Percentiles rank a stretch among this genome's conserved stretches.
Evolutionary conservation across 148 eudicot genomes (phyloP).

Genomic region (Simmondsia chinensis): DNA sequence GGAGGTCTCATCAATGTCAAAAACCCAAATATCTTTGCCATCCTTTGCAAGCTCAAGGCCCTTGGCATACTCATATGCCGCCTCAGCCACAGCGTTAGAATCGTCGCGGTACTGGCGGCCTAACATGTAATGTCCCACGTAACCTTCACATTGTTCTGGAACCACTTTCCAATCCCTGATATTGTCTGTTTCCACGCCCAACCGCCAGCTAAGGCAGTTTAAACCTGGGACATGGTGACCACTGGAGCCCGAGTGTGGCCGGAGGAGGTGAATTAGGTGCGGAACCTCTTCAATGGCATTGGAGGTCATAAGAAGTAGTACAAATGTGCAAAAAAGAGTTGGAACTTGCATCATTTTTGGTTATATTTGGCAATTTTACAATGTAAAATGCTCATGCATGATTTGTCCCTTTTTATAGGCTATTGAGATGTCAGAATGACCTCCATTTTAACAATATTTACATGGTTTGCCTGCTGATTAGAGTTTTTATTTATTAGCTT

Average conservation of each 20-base stretch:
- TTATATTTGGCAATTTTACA: too few relatives aligned
- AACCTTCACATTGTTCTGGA: constrained; percentile 35
- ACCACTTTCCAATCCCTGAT: constrained; percentile 31
- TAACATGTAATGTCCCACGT: constrained; percentile 53
- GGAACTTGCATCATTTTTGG: too few relatives aligned
- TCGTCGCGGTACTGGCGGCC: constrained; percentile 44
- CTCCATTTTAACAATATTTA: too few relatives aligned
- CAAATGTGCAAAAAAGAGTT: too few relatives aligned
- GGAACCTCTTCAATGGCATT: constrained; percentile 3
- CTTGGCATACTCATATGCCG: constrained; percentile 22
- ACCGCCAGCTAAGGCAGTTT: constrained; percentile 57
- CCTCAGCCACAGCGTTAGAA: constrained; percentile 18
- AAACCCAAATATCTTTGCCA: constrained; percentile 31
- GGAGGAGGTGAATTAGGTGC: constrained; percentile 27
- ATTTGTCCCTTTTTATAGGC: too few relatives aligned
- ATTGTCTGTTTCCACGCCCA: constrained; percentile 54
- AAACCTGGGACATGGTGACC: constrained; percentile 21
- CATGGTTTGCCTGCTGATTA: too few relatives aligned
- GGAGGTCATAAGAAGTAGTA: too few relatives aligned
- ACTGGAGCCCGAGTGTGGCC: constrained; percentile 25
- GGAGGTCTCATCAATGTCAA: constrained; percentile 39
- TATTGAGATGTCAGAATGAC: too few relatives aligned
- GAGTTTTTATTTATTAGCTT: too few relatives aligned
- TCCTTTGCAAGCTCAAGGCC: constrained; percentile 10
- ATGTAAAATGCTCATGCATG: too few relatives aligned